Base-by-base conservation (phyloP, 768 basidiomycete genomes). In the Rhodosporidiobolus sp. region DNA sequence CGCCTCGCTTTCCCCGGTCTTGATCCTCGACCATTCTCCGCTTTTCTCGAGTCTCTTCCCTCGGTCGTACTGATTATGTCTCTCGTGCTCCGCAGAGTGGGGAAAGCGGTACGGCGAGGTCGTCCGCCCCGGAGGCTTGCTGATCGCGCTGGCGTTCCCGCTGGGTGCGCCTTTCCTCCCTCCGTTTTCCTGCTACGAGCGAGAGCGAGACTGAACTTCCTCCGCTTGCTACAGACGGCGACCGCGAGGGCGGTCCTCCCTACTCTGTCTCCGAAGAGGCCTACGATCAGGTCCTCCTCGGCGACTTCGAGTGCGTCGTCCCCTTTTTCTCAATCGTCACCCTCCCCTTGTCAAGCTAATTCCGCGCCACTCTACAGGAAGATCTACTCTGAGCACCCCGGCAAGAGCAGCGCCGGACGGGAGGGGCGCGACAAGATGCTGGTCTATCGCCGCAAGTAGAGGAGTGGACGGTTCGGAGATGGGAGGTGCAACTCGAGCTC, bases 61-160 rank as follows among this genome's bases (percentile, higher is more conserved):
- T 43, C 38, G 38, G 8, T 43, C 14, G 8, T 43, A 7, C 38
- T 7, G 38, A 43, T 14, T 7, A 43, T 7, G 8, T 43, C 38
- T 43, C 38, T 43, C 38, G 8, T 43, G 8, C 38, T 43, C 38
- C 38, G 38, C 38, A 43, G 38, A 83, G 26, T 90, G 88, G 89
- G 89, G 85, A 1, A 73, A 77, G 22, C 83, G 87, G 74, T 87
- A 90, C 80, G 80, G 82, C 3, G 80, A 82, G 24, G 78, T 90
- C 24, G 79, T 88, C 63, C 87, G 86, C 66, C 84, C 86, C 1
- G 89, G 88, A 0, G 89, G 88, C 24, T 84, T 85, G 69, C 84
- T 90, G 32, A 84, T 90, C 72, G 85, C 86, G 0, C 80, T 88
- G 19, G 81, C 87, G 11, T 90, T 79, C 72, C 90, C 90, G 0